Evolutionary conservation across 148 eudicot genomes (phyloP).

Genomic region (Euryodendron excelsum): DNA sequence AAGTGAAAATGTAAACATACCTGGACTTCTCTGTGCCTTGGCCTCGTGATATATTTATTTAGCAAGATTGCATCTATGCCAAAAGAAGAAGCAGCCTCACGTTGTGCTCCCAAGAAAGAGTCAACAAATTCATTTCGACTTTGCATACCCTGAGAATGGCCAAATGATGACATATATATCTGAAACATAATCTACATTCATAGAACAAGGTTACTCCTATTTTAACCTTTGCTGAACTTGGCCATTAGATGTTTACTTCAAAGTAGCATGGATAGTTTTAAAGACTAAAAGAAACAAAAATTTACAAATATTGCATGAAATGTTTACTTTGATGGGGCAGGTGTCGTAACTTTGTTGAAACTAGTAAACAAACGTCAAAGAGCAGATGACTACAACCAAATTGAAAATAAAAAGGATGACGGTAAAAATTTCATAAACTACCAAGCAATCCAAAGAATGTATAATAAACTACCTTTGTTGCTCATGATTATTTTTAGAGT

Average conservation of each 20-base stretch:
- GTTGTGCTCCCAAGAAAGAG: constrained; percentile 79
- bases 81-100: constrained; percentile 98
- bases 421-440: background rate
- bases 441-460: background rate
- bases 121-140: constrained; percentile 76
- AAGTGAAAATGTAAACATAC: constrained; percentile 25
- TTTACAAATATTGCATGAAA: no score
- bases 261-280: no score
- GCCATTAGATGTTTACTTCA: no score
- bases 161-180: constrained; percentile 22
- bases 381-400: background rate
- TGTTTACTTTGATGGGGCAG: no score
- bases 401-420: background rate
- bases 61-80: constrained; percentile 80
- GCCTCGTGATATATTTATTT: constrained; percentile 95
- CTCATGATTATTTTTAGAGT: no score
- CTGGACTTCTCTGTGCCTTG: constrained; percentile 99
- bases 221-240: background rate
- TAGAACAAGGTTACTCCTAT: background rate
- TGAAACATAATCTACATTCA: background rate
- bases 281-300: background rate
- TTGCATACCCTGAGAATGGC: constrained; percentile 66
- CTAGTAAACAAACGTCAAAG: background rate
- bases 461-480: background rate
- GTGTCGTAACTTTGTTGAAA: background rate